Percentiles rank a stretch among this genome's conserved stretches.
Conservation (phyloP, 352 stramenopile species). For the Phytopythium chamaehyphon region DNA sequence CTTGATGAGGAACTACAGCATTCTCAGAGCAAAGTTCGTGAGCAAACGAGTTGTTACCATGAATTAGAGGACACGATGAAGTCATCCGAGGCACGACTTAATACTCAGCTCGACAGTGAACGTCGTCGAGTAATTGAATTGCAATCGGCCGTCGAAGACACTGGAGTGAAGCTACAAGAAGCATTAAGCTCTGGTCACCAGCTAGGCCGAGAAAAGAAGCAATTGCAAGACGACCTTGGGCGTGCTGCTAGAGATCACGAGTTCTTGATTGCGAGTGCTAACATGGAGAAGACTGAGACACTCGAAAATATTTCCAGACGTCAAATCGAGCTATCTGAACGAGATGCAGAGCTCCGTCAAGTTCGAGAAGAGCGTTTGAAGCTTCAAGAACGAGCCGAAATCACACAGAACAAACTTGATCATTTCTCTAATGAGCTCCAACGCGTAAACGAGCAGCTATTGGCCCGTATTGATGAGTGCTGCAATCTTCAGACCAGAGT, state of each 20-base stretch:
- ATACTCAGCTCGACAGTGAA: not conserved
- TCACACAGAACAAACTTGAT: not conserved
- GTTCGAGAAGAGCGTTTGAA: not conserved
- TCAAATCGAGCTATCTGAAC: not conserved
- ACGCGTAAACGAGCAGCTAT: not conserved
- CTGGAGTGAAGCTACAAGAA: slow-evolving; percentile 2
- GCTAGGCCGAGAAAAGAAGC: slow-evolving; percentile 3
- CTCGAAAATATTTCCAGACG: not conserved
- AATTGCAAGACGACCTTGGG: slow-evolving; percentile 1
- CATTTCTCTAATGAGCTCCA: not conserved
- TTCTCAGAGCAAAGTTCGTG: slow-evolving; percentile 1
- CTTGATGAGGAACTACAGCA: slow-evolving; percentile 13
- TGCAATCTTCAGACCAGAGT: not conserved
- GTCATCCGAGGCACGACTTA: not conserved
- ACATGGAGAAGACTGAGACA: slow-evolving; percentile 4
- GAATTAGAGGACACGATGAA: not conserved
- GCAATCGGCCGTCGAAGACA: slow-evolving; percentile 14
- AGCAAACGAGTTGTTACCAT: not conserved
- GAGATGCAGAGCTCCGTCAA: not conserved
- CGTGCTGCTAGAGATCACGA: slow-evolving; percentile 1
- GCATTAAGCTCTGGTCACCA: not conserved
- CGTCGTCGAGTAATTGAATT: slow-evolving; percentile 8
- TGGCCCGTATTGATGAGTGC: not conserved
- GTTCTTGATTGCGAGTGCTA: slow-evolving; percentile 1
- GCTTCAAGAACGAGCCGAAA: not conserved